phyloP scores from a whole-genome alignment of 2,329 filamentous ascomycete genomes.

The Cladophialophora psammophila region DNA sequence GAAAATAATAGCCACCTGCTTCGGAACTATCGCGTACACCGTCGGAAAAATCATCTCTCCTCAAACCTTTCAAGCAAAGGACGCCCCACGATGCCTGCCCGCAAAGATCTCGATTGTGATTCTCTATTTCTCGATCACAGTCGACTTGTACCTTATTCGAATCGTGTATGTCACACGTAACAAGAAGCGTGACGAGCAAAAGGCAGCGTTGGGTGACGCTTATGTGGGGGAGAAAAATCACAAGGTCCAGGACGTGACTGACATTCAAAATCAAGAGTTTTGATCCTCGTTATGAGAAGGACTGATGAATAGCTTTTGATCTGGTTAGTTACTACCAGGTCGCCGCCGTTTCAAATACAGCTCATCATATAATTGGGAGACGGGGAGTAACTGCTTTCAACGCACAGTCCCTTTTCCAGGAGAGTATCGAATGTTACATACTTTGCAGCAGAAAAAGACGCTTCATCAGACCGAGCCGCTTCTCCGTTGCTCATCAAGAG shows the following conservation, averaged over 20 bases:
- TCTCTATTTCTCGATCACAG: constrained; percentile 42
- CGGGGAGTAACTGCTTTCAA: too few species aligned
- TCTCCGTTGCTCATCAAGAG: background rate
- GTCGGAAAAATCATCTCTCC: constrained; percentile 55
- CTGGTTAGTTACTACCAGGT: constrained; percentile 47
- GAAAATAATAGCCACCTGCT: constrained; percentile 47
- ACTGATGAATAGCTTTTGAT: constrained; percentile 26
- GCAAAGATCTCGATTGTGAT: constrained; percentile 44
- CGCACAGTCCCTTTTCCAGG: too few species aligned
- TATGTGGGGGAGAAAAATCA: constrained; percentile 45
- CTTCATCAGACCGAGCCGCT: background rate
- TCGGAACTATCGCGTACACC: constrained; percentile 48
- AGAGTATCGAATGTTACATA: background rate
- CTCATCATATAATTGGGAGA: too few species aligned
- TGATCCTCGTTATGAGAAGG: constrained; percentile 41
- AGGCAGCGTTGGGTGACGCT: constrained; percentile 38
- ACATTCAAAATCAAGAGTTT: constrained; percentile 42
- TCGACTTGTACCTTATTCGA: constrained; percentile 45
- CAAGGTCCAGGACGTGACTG: constrained; percentile 44
- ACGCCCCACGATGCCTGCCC: constrained; percentile 44
- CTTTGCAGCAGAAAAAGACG: background rate
- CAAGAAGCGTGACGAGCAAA: constrained; percentile 42
- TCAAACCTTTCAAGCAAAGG: constrained; percentile 51
- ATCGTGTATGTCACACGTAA: constrained; percentile 44
- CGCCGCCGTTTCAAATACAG: too few species aligned